Evolutionary conservation across 257 asterid species (phyloP).

Genomic region (Solanum paucissectum): DNA sequence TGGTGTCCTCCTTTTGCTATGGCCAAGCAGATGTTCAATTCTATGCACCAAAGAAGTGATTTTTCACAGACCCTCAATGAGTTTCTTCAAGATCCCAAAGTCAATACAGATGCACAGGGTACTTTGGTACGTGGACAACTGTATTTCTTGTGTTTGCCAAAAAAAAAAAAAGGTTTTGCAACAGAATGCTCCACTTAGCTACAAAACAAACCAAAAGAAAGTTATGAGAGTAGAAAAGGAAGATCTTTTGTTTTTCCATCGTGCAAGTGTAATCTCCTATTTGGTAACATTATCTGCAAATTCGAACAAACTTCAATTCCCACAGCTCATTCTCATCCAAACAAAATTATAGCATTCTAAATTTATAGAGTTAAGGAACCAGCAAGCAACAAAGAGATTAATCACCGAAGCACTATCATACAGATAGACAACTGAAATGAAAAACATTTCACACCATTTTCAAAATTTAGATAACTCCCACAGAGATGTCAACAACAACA

Average conservation of each 20-base stretch:
- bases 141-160: background rate
- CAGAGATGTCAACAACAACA: background rate
- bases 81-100: background rate
- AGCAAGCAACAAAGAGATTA: background rate
- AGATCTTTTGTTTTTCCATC: background rate
- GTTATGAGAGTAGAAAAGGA: background rate
- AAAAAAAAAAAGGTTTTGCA: background rate
- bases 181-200: background rate
- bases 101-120: background rate
- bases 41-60: background rate
- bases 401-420: background rate
- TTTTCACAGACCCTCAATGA: background rate
- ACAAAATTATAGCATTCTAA: background rate
- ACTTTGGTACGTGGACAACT: background rate
- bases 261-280: background rate
- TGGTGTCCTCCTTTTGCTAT: constrained; percentile 11
- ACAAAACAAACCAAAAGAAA: background rate
- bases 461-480: background rate
- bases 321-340: background rate
- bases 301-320: background rate
- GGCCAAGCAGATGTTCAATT: constrained; percentile 29
- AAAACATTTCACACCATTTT: background rate
- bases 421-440: background rate
- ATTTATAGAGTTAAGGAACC: background rate
- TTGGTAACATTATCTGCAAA: background rate